phyloP scores from a whole-genome alignment of 306 rosid species.

The Dalbergia cochinchinensis region DNA sequence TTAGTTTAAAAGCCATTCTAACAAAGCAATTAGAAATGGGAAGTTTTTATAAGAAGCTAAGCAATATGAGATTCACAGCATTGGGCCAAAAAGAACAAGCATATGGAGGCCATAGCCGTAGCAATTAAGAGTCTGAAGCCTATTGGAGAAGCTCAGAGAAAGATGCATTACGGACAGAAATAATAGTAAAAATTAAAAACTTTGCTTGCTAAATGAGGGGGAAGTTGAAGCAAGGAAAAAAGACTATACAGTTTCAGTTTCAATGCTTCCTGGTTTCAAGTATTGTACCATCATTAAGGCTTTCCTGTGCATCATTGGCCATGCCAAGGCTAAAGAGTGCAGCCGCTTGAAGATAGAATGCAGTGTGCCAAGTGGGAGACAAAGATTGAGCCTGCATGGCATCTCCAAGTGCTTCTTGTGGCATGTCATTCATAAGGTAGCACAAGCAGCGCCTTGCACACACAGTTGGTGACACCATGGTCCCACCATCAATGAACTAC shows the following conservation, averaged over 20 bases:
- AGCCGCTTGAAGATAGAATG: conserved; percentile 95
- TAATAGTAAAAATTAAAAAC: conserved; percentile 31
- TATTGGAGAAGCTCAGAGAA: conserved; percentile 37
- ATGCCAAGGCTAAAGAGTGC: conserved; percentile 93
- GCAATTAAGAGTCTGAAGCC: conserved; percentile 35
- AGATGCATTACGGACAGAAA: conserved; percentile 58
- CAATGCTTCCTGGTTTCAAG: conserved; percentile 75
- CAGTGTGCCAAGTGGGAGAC: conserved; percentile 86
- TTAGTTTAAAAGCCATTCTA: too few species aligned
- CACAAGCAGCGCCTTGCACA: conserved; percentile 93
- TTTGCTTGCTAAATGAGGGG: conserved; percentile 41
- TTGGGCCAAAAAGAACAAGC: conserved; percentile 30
- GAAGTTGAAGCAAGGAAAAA: conserved; percentile 43
- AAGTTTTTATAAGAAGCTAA: conserved; percentile 23
- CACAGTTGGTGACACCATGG: conserved; percentile 92
- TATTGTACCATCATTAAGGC: conserved; percentile 86
- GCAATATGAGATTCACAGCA: conserved; percentile 45
- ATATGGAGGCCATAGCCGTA: conserved; percentile 19
- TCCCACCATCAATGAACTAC: conserved; percentile 93
- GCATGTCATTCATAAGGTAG: conserved; percentile 88
- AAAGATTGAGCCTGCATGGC: conserved; percentile 97
- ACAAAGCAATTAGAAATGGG: neutral
- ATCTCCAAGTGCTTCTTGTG: conserved; percentile 98
- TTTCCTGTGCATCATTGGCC: conserved; percentile 95
- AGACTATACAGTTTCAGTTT: conserved; percentile 73